These are phyloP conservation scores for Stephania japonica DNA, from an alignment of 164 flowering plant species.

Conservation along the genomic window DNA sequence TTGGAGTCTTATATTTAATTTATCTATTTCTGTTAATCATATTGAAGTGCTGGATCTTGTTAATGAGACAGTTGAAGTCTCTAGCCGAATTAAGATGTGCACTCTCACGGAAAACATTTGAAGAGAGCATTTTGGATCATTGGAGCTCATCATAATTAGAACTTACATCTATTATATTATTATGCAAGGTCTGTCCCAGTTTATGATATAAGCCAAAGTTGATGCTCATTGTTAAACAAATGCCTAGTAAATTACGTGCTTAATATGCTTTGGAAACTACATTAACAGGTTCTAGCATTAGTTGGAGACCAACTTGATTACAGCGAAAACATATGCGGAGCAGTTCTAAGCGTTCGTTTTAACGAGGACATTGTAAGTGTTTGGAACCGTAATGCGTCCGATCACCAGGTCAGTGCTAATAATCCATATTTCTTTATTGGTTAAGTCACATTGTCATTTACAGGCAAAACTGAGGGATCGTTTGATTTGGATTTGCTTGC, in stretches of 20 bases:
- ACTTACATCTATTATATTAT: no score
- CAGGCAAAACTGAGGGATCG: background rate
- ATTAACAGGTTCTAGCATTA: conserved; percentile 74
- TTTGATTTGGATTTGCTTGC: conserved; percentile 6
- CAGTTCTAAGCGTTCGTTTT: conserved; percentile 84
- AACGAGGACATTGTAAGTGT: conserved; percentile 91
- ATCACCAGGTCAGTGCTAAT: conserved; percentile 62
- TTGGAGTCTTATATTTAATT: no score
- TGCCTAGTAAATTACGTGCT: background rate
- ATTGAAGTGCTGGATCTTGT: no score
- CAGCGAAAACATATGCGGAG: conserved; percentile 89
- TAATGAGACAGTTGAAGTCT: background rate
- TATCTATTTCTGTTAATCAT: no score
- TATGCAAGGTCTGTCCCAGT: no score
- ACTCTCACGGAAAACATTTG: background rate
- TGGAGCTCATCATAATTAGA: background rate
- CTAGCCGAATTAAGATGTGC: background rate
- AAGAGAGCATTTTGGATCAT: background rate
- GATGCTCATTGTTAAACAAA: background rate
- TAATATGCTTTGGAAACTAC: conserved; percentile 7
- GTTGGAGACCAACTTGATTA: conserved; percentile 93
- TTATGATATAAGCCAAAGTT: no score
- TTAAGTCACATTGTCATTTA: background rate
- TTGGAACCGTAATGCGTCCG: conserved; percentile 96
- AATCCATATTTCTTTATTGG: background rate